These are phyloP conservation scores for Diaporthe nobilis DNA, from an alignment of 2,329 filamentous ascomycete species.

Conservation along the genomic window DNA sequence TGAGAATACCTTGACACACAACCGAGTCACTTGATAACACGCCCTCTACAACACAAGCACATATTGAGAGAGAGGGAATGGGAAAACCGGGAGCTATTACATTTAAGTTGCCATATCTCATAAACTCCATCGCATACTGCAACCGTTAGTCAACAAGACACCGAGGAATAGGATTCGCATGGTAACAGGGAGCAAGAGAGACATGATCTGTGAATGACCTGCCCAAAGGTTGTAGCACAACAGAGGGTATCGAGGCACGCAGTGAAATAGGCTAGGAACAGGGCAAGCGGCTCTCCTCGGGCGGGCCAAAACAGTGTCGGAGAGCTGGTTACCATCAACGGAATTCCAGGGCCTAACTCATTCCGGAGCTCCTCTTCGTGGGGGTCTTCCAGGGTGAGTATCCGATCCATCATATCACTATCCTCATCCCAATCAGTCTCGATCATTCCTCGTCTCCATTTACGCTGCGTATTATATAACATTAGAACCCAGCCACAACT, in stretches of 20 bases:
- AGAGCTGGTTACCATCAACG: neutral
- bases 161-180: neutral
- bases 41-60: neutral
- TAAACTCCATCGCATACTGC: slow-evolving; percentile 31
- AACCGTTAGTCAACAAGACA: neutral
- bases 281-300: neutral
- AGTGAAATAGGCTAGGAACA: neutral
- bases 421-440: neutral
- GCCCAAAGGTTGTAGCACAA: neutral
- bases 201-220: neutral
- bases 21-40: neutral
- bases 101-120: slow-evolving; percentile 31
- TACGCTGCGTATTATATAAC: neutral
- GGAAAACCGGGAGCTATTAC: neutral
- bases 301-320: neutral
- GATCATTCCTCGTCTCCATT: slow-evolving; percentile 1
- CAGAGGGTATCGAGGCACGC: neutral
- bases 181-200: neutral
- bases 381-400: neutral
- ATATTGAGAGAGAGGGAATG: rapidly evolving
- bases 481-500: neutral
- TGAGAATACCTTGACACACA: neutral
- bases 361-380: neutral
- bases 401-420: neutral
- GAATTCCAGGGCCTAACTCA: neutral